Conservation (phyloP, 169 alveolate genomes). For the Cryptosporidium meleagridis region DNA sequence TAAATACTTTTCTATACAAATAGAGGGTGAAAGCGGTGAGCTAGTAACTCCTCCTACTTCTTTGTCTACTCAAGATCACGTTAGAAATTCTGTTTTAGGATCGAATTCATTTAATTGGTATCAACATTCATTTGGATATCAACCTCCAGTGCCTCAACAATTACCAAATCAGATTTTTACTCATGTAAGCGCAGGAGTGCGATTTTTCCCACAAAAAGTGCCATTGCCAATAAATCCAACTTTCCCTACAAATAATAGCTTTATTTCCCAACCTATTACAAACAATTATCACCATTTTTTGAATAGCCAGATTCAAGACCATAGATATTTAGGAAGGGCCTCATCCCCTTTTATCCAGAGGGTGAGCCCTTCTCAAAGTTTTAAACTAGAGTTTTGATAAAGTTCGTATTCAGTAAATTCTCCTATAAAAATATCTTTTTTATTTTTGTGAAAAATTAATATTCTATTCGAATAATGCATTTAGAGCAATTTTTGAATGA, state of each 20-base stretch:
- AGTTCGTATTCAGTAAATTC: not conserved
- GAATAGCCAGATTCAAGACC: not conserved
- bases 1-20: slow-evolving; percentile 28
- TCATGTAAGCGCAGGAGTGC: slow-evolving; percentile 59
- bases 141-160: slow-evolving; percentile 14
- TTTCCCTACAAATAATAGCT: slow-evolving; percentile 40
- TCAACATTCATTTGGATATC: not conserved
- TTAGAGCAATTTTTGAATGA: not conserved
- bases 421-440: too few species aligned
- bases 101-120: not conserved
- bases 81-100: not conserved
- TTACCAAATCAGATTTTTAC: slow-evolving; percentile 24
- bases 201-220: slow-evolving; percentile 36
- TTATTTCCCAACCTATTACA: not conserved
- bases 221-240: not conserved
- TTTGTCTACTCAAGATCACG: not conserved
- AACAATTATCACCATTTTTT: slow-evolving; percentile 6
- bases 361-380: slow-evolving; percentile 58
- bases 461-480: not conserved
- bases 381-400: slow-evolving; percentile 48
- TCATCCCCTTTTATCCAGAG: slow-evolving; percentile 29
- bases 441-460: not conserved
- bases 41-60: not conserved
- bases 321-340: slow-evolving; percentile 17
- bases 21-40: slow-evolving; percentile 25